These are phyloP conservation scores for Colletotrichum sidae DNA, from an alignment of 2,329 filamentous ascomycete genomes.

Conservation along the genomic window DNA sequence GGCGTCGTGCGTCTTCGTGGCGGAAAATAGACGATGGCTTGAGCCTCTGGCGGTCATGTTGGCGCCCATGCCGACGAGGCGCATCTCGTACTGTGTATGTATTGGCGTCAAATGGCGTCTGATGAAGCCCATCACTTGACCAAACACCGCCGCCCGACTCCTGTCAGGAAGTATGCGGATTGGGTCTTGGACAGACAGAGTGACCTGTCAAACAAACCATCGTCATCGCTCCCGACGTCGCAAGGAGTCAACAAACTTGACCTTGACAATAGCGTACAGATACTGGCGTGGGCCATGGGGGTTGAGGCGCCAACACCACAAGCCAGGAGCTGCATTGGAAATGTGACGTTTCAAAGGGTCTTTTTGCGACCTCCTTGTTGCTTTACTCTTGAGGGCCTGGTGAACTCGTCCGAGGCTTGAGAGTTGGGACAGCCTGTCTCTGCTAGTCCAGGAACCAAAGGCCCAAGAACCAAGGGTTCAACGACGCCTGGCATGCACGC, in stretches of 20 bases:
- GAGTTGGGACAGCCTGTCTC: slow-evolving; percentile 29
- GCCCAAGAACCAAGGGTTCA: slow-evolving; percentile 13
- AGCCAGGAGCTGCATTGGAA: slow-evolving; percentile 10
- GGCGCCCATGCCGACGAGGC: slow-evolving; percentile 5
- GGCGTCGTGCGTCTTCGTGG: slow-evolving; percentile 9
- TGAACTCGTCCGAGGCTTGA: slow-evolving; percentile 21
- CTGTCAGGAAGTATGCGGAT: slow-evolving; percentile 1
- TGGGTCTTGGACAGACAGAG: slow-evolving; percentile 13
- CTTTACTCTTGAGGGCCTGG: slow-evolving; percentile 10
- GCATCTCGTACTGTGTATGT: background rate
- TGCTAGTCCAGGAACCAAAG: slow-evolving; percentile 27
- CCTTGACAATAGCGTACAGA: background rate
- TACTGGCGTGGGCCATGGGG: background rate
- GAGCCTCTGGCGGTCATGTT: slow-evolving; percentile 11
- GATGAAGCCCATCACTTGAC: slow-evolving; percentile 17
- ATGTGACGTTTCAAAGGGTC: slow-evolving; percentile 34
- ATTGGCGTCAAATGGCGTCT: slow-evolving; percentile 13
- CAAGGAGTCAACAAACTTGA: slow-evolving; percentile 5
- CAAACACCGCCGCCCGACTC: background rate
- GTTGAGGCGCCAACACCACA: background rate
- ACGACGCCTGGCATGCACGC: slow-evolving; percentile 10
- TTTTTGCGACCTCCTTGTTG: slow-evolving; percentile 16
- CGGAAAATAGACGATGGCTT: slow-evolving; percentile 11
- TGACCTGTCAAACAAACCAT: slow-evolving; percentile 30
- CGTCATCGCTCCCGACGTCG: slow-evolving; percentile 20